Base-by-base conservation (phyloP, 768 basidiomycete genomes). In the Macrolepiota dolichaula region DNA sequence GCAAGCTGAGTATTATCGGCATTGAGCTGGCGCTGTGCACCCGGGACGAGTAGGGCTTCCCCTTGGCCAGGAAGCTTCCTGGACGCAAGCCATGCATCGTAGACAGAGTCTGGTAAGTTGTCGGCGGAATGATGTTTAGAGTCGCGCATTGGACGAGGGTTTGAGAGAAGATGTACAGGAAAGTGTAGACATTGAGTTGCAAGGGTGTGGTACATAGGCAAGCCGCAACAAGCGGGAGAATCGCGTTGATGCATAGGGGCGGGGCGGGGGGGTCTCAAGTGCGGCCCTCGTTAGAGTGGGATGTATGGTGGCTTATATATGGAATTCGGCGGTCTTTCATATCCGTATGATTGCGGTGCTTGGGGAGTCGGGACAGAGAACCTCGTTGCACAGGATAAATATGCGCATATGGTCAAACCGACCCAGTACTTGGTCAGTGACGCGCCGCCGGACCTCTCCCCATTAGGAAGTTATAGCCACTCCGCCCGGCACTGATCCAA, bases 21-120 rank as follows among this genome's bases (percentile, higher is more conserved):
- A 53, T 79, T 85, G 62, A 93, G 66, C n/a, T 81, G 77, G 42
- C 91, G 84, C 64, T 85, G 87, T 42, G 84, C 85, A 50, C 92
- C 92, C 36, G 92, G 85, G 54, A 83, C 79, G 64, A 87, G 78
- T 70, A 73, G 73, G 51, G 66, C 61, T 19, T 79, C 81, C 47
- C 75, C 77, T 46, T 81, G 78, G 27, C 74, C 74, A 35, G 82
- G 78, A 25, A 85, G 67, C 64, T 74, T 69, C 66, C 86, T 79
- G 32, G 86, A 88, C 11, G 83, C 78, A 17, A 85, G 66, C 86
- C 86, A 88, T 35, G 80, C 81, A 53, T 85, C 81, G 58, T 79
- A 81, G 25, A 77, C 68, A 4, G 75, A 70, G 47, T 75, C 70
- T 50, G 74, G 71, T 25, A 61, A 59, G 47, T 57, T 25, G 19